Conservation (phyloP, 441 rosid species). For the Gossypium davidsonii region DNA sequence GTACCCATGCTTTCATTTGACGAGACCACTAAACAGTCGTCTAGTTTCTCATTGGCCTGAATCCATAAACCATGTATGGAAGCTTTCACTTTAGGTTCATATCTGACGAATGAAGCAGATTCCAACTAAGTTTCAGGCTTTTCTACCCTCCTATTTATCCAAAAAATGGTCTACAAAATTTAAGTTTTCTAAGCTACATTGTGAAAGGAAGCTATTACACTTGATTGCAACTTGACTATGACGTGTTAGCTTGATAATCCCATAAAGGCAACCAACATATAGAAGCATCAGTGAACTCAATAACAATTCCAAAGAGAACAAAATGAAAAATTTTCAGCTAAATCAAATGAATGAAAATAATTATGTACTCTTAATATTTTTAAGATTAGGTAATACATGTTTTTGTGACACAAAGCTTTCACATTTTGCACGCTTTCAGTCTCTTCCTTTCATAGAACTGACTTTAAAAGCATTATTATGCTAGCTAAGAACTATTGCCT, state of each 20-base stretch:
- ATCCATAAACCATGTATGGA: background rate
- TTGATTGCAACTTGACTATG: background rate
- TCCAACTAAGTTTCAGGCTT: background rate
- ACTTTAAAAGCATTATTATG: background rate
- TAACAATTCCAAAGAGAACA: background rate
- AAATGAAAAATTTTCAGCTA: background rate
- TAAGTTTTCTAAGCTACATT: background rate
- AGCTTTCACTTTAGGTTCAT: background rate
- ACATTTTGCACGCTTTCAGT: background rate
- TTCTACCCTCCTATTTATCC: background rate
- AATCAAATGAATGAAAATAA: background rate
- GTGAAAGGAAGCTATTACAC: background rate
- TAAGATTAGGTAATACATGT: background rate
- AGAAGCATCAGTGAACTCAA: background rate
- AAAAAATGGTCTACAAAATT: background rate
- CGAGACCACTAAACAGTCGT: background rate
- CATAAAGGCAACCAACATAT: background rate
- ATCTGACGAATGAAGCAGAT: background rate
- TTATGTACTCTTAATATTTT: background rate
- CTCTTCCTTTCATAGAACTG: background rate
- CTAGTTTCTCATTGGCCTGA: background rate
- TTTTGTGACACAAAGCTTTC: background rate
- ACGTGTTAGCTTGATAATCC: background rate
- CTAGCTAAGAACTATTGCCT: background rate
- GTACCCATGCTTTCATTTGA: background rate